These are phyloP conservation scores for Apiospora phragmitis DNA, from an alignment of 2,329 filamentous ascomycete species.

Conservation along the genomic window DNA sequence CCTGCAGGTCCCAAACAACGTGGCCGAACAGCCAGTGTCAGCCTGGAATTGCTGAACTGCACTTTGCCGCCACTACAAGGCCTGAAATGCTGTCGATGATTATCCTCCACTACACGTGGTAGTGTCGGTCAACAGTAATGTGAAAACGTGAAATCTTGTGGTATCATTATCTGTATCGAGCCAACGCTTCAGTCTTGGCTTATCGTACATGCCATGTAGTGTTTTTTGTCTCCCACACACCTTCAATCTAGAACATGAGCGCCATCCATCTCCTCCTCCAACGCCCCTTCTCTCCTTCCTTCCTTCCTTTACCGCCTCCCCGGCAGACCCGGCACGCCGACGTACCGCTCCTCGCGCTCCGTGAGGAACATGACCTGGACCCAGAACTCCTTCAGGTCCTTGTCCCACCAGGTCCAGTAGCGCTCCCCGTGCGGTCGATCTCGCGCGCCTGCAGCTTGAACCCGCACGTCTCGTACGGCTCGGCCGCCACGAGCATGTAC, in stretches of 20 bases:
- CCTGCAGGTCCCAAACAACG: not conserved
- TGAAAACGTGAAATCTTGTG: slow-evolving; percentile 1
- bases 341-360: slow-evolving; percentile 89
- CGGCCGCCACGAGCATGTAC: slow-evolving; percentile 91
- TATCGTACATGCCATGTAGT: slow-evolving; percentile 6
- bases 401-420: slow-evolving; percentile 95
- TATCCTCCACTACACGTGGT: not conserved
- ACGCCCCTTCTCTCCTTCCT: not conserved
- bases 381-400: slow-evolving; percentile 96
- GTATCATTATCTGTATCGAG: not conserved
- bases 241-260: not conserved
- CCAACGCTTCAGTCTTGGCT: not conserved
- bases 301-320: slow-evolving; percentile 38
- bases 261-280: not conserved
- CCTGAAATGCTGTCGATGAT: not conserved
- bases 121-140: not conserved
- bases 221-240: not conserved
- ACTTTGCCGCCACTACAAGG: not conserved
- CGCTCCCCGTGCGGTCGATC: slow-evolving; percentile 82
- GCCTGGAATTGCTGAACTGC: not conserved
- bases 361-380: slow-evolving; percentile 98
- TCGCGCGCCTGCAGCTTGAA: slow-evolving; percentile 96
- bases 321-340: slow-evolving; percentile 62
- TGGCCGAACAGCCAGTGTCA: not conserved
- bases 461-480: slow-evolving; percentile 95